phyloP scores from a whole-genome alignment of 257 asterid species.

The Solanum infundibuliforme region DNA sequence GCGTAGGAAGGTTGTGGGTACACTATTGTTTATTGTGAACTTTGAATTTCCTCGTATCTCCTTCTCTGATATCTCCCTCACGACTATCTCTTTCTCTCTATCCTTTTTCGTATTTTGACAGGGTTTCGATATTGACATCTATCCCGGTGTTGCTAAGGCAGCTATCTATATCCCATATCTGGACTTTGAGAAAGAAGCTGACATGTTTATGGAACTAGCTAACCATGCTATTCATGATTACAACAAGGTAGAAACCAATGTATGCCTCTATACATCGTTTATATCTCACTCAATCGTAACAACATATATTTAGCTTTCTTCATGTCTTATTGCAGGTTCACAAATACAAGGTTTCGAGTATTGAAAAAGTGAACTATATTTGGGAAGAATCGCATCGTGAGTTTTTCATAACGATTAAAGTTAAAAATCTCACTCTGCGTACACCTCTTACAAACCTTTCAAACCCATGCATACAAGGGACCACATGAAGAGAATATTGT shows the following conservation, averaged over 20 bases:
- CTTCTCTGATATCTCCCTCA: too few relatives aligned
- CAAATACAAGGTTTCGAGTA: neutral
- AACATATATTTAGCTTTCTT: too few relatives aligned
- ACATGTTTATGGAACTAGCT: neutral
- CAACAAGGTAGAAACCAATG: neutral
- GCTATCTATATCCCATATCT: neutral
- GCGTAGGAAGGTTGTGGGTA: too few relatives aligned
- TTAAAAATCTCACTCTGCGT: neutral
- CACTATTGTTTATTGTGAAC: too few relatives aligned
- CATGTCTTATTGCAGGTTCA: neutral
- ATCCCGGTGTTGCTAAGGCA: neutral
- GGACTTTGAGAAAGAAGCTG: neutral
- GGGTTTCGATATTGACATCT: neutral
- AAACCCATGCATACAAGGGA: too few relatives aligned
- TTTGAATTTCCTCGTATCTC: too few relatives aligned
- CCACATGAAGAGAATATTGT: too few relatives aligned
- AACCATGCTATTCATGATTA: neutral
- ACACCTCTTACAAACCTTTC: too few relatives aligned
- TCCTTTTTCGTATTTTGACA: too few relatives aligned
- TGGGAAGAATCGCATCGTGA: neutral
- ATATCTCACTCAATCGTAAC: too few relatives aligned
- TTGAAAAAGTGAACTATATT: neutral
- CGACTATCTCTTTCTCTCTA: too few relatives aligned
- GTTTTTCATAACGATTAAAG: neutral
- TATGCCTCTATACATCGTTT: too few relatives aligned